A percentile compares a stretch with the other conserved stretches of the same genome.
These are phyloP conservation scores for Keqinozyma sinolaborantium DNA, from an alignment of 1,139 yeast species.

Conservation along the genomic window DNA sequence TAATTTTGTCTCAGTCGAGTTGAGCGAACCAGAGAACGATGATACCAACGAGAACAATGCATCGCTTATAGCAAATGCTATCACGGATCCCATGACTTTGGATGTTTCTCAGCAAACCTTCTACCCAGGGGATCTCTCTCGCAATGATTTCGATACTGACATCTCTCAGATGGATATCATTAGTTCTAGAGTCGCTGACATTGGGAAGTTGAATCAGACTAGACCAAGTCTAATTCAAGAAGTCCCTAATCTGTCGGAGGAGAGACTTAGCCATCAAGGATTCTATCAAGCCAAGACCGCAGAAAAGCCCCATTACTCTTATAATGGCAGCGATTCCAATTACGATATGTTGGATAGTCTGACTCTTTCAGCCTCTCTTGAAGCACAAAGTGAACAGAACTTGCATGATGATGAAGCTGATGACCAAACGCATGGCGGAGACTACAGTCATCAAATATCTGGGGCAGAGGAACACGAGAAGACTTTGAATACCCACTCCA, in stretches of 20 bases:
- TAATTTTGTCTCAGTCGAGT: conserved; percentile 20
- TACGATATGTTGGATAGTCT: conserved; percentile 7
- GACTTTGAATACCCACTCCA: background rate
- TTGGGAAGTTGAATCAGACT: conserved; percentile 21
- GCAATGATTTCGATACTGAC: conserved; percentile 1
- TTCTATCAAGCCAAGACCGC: background rate
- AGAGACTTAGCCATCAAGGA: no score
- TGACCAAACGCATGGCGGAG: no score
- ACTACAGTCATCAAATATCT: no score
- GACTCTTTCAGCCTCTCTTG: conserved; percentile 7
- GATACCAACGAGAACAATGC: conserved; percentile 12
- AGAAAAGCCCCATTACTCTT: background rate
- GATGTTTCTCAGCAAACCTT: conserved; percentile 16
- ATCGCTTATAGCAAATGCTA: conserved; percentile 11
- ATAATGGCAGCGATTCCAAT: background rate
- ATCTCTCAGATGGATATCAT: conserved; percentile 18
- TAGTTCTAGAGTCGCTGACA: conserved; percentile 29
- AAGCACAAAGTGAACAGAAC: background rate
- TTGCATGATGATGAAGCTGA: no score
- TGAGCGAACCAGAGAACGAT: conserved; percentile 19
- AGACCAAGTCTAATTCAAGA: conserved; percentile 6
- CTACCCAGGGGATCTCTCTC: conserved; percentile 1
- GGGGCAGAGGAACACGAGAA: no score
- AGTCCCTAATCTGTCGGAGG: background rate
- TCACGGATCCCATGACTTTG: conserved; percentile 16